A percentile compares a stretch with the other conserved stretches of the same genome.
phyloP scores from a whole-genome alignment of 139 green algal genomes.

The Ulvella scutata region DNA sequence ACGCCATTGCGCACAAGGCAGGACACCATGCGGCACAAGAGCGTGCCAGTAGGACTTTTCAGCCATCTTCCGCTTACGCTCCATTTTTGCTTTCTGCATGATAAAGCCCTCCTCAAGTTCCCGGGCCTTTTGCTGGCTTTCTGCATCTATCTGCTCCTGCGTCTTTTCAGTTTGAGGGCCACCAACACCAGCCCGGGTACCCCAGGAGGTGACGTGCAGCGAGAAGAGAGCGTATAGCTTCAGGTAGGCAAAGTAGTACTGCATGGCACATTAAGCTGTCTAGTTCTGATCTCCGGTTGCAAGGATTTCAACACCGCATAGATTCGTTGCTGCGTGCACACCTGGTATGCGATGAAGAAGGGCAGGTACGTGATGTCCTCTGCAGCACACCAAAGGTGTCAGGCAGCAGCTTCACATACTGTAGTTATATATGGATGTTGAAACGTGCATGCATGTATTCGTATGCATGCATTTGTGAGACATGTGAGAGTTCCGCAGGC shows the following conservation, averaged over 20 bases:
- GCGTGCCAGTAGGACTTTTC: not conserved
- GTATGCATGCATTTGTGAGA: no score
- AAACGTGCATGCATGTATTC: no score
- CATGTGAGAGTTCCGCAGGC: no score
- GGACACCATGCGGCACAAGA: no score
- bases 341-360: constrained; percentile 3
- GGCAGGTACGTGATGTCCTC: not conserved
- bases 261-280: no score
- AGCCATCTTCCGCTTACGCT: not conserved
- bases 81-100: not conserved
- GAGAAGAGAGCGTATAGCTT: not conserved
- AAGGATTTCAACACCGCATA: no score
- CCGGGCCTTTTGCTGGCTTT: not conserved
- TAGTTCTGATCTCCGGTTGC: no score
- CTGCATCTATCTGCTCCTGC: not conserved
- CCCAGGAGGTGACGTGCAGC: not conserved
- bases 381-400: not conserved
- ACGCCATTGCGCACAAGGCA: no score
- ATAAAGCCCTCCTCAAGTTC: not conserved
- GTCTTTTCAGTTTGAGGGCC: not conserved
- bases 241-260: constrained; percentile 1
- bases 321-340: no score
- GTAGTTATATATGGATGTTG: not conserved
- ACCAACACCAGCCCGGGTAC: not conserved
- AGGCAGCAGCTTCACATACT: not conserved